These are phyloP conservation scores for Ogataea hybrid DNA, from an alignment of 1,139 yeast genomes.

Conservation along the genomic window DNA sequence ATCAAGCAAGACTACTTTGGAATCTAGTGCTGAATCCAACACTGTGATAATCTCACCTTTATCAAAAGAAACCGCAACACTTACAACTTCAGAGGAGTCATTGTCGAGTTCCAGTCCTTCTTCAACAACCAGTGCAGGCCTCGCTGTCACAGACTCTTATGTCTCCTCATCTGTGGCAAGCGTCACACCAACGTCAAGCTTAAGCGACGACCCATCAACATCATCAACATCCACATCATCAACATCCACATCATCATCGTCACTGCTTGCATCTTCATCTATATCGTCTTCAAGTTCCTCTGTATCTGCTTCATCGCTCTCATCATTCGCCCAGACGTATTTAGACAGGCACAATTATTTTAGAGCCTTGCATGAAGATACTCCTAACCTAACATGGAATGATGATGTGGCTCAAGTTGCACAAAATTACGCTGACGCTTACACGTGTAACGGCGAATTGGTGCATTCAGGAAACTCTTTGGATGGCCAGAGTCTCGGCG, in stretches of 20 bases:
- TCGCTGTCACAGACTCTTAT: no score
- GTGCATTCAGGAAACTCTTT: slow-evolving; percentile 74
- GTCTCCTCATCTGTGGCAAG: no score
- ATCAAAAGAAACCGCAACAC: no score
- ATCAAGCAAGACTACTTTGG: no score
- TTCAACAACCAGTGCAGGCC: no score
- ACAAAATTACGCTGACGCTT: slow-evolving; percentile 62
- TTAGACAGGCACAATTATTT: slow-evolving; percentile 64
- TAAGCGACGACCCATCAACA: no score
- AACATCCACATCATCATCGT: background rate
- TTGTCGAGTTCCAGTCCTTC: no score
- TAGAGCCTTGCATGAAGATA: slow-evolving; percentile 63
- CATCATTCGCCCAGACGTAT: slow-evolving; percentile 33
- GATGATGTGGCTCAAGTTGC: slow-evolving; percentile 62
- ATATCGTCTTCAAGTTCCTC: background rate
- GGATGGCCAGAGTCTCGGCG: slow-evolving; percentile 63
- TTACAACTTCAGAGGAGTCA: no score
- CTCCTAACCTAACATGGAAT: slow-evolving; percentile 63
- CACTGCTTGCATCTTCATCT: background rate
- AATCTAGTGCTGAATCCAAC: no score
- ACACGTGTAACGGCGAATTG: slow-evolving; percentile 62
- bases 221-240: no score
- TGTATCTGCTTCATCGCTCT: slow-evolving; percentile 8
- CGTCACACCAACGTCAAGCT: no score
- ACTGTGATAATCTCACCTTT: no score